Percentiles rank a stretch among this genome's conserved stretches.
phyloP scores from a whole-genome alignment of 2,329 filamentous ascomycete genomes.

The Massarina eburnea region DNA sequence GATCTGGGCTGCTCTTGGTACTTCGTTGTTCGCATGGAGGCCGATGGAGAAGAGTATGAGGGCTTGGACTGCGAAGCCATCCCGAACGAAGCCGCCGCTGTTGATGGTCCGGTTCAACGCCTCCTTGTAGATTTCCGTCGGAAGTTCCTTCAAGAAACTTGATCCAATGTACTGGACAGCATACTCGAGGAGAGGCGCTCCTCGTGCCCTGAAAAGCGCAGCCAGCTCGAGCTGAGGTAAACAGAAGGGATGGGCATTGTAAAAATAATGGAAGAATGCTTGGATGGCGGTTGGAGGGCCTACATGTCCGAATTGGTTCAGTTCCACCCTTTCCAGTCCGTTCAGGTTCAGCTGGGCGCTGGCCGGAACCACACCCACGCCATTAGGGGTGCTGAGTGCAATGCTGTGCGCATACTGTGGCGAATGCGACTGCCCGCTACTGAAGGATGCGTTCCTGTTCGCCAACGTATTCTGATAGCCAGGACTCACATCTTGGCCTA shows the following conservation, averaged over 20 bases:
- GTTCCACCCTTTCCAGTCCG: conserved; percentile 25
- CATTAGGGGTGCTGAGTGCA: conserved; percentile 24
- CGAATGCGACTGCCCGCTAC: conserved; percentile 29
- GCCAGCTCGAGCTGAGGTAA: conserved; percentile 50
- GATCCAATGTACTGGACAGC: conserved; percentile 61
- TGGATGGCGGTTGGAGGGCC: conserved; percentile 33
- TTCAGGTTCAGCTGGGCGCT: conserved; percentile 33
- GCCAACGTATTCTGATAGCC: conserved; percentile 12
- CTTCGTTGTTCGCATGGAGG: conserved; percentile 74
- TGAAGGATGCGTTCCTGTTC: conserved; percentile 15
- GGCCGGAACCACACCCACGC: conserved; percentile 16
- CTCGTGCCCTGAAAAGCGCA: conserved; percentile 44
- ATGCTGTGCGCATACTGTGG: conserved; percentile 34
- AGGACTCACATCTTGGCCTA: conserved; percentile 14
- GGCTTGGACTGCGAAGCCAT: conserved; percentile 69
- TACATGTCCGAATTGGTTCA: conserved; percentile 30
- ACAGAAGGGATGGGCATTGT: conserved; percentile 58
- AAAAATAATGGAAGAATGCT: conserved; percentile 54
- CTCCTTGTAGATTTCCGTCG: conserved; percentile 49
- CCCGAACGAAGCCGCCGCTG: conserved; percentile 33
- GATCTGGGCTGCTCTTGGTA: conserved; percentile 67
- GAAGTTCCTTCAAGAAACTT: conserved; percentile 53
- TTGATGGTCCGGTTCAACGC: conserved; percentile 35
- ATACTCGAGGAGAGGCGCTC: conserved; percentile 50
- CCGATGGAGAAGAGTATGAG: conserved; percentile 75